A percentile compares a stretch with the other conserved stretches of the same genome.
Conservation (phyloP, 306 rosid species). For the Gastrolobium bilobum region DNA sequence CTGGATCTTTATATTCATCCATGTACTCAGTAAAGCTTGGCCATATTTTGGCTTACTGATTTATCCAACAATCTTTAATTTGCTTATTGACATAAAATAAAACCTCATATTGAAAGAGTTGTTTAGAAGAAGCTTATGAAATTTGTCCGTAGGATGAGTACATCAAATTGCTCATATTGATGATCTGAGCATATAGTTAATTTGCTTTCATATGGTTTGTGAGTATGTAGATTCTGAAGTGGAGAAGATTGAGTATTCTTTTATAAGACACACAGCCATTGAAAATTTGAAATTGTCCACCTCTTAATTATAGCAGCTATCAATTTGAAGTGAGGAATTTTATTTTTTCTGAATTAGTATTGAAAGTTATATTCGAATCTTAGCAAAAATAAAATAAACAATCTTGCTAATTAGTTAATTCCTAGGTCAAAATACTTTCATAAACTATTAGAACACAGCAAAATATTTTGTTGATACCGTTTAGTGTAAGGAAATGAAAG, state of each 20-base stretch:
- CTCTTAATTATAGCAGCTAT: not conserved
- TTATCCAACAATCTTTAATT: not conserved
- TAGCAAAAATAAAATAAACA: not conserved
- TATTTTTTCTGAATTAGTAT: not conserved
- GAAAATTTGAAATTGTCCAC: not conserved
- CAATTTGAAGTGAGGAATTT: not conserved
- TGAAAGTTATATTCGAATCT: not conserved
- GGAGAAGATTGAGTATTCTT: not conserved
- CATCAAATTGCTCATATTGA: not conserved
- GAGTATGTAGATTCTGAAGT: not conserved
- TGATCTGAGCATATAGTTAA: not conserved
- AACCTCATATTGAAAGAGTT: not conserved
- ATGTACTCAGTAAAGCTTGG: too few species aligned
- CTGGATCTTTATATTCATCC: not conserved
- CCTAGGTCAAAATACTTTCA: conserved; percentile 15
- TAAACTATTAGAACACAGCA: not conserved
- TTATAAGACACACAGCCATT: not conserved
- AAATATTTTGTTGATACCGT: not conserved
- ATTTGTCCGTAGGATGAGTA: not conserved
- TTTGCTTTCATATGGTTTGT: not conserved
- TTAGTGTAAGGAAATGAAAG: not conserved
- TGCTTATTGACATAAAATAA: not conserved
- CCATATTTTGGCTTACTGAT: not conserved
- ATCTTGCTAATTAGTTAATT: not conserved
- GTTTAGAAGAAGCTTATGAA: not conserved